Base-by-base conservation (phyloP, 2,329 filamentous ascomycete species). In the Colletotrichum costaricense region DNA sequence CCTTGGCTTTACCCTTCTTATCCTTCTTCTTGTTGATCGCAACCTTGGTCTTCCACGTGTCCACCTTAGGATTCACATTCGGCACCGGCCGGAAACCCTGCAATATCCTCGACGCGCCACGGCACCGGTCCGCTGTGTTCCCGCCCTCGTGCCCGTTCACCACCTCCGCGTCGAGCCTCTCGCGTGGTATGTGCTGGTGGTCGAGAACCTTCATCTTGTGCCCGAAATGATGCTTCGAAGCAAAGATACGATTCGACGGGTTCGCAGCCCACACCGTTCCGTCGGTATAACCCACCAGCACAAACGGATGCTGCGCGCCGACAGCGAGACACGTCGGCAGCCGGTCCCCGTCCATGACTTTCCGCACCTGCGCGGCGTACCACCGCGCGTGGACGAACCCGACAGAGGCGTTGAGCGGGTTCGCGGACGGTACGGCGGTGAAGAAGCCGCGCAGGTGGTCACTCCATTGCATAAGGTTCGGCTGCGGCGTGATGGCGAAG, bases 371-470 rank as follows among this genome's bases (percentile, higher is more conserved):
- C 19, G 88, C 86, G 63, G 88, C 90, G 74, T 87, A 86, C 5
- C 86, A 84, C 60, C 86, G 81, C 30, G 74, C 75, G 77, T 89
- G 86, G 73, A 88, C 81, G 76, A 90, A 90, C 12, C 86, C 86
- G 28, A 91, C 78, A 35, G 86, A 85, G 2, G 86, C 87, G 76
- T 87, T 89, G 22, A 87, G 82, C 19, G 88, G 86, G 72, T 86
- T 88, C 3, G 87, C 86, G 0, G 87, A 88, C 2, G 89, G 88
- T 77, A 87, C 87, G 26, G 86, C 80, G 35, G 85, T 84, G 70
- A 88, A 85, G 80, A 88, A 91, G 6, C 88, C 89, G 66, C 88
- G 84, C 57, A 91, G 80, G 73, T 89, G 86, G 74, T 90, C 87
- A 78, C 84, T 87, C 85, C 89, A 91, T 24, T 84, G 81, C 19